phyloP scores from a whole-genome alignment of 2,329 filamentous ascomycete genomes.

The Scytalidium lignicola region DNA sequence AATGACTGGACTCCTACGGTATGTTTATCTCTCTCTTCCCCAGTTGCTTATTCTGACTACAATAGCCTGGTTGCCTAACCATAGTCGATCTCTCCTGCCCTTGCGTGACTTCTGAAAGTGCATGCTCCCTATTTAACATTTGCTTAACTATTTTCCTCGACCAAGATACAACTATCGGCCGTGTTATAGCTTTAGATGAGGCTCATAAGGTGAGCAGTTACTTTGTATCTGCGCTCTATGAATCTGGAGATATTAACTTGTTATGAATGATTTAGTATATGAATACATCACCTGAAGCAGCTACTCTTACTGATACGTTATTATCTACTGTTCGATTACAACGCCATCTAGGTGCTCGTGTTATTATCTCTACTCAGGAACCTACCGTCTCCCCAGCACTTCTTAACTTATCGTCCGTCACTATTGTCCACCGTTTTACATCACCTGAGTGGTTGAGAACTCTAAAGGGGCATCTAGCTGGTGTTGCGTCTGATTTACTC shows the following conservation, averaged over 20 bases:
- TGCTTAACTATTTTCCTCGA: constrained; percentile 63
- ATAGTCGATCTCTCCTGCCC: constrained; percentile 72
- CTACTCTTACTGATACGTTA: constrained; percentile 55
- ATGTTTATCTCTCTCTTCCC: not conserved
- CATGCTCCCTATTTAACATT: constrained; percentile 69
- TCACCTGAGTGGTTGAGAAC: constrained; percentile 52
- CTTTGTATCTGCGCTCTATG: not conserved
- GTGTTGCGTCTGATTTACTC: constrained; percentile 23
- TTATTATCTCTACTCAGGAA: constrained; percentile 74
- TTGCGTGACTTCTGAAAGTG: constrained; percentile 60
- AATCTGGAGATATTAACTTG: not conserved
- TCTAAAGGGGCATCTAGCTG: constrained; percentile 42
- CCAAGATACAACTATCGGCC: constrained; percentile 41
- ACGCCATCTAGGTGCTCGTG: constrained; percentile 60
- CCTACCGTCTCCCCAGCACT: constrained; percentile 65
- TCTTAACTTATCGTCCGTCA: constrained; percentile 67
- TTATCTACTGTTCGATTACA: constrained; percentile 63
- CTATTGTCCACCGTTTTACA: constrained; percentile 66
- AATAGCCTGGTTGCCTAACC: constrained; percentile 47
- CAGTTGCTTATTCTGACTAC: not conserved
- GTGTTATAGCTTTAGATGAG: constrained; percentile 68
- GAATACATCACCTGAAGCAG: constrained; percentile 48
- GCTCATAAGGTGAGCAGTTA: constrained; percentile 58
- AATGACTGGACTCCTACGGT: constrained; percentile 21
- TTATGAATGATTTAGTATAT: constrained; percentile 46